These are phyloP conservation scores for Monosporascus sp. DNA, from an alignment of 2,329 filamentous ascomycete species.

Conservation along the genomic window DNA sequence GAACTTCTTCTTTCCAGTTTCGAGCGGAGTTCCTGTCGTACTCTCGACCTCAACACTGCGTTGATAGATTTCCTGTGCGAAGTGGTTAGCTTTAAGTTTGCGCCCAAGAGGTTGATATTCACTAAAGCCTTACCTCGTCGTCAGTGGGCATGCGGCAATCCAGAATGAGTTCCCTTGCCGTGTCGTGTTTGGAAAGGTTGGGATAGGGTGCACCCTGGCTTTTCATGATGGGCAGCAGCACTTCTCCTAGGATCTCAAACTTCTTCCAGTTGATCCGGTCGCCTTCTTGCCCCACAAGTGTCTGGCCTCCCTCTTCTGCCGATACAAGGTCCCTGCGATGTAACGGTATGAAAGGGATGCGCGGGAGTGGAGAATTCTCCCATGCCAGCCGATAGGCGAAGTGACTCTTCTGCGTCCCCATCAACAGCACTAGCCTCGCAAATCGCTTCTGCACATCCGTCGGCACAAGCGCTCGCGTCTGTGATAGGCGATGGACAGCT, in stretches of 20 bases:
- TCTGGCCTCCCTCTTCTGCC: constrained; percentile 87
- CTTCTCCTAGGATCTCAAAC: constrained; percentile 92
- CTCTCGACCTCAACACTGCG: constrained; percentile 56
- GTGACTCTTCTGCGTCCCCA: constrained; percentile 88
- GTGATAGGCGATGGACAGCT: constrained; percentile 73
- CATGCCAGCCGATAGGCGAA: constrained; percentile 95
- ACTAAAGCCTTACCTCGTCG: constrained; percentile 65
- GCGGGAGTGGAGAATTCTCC: constrained; percentile 86
- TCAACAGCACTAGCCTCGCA: constrained; percentile 80
- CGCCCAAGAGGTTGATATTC: neutral
- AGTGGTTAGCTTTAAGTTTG: constrained; percentile 10
- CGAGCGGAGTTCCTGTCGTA: constrained; percentile 35
- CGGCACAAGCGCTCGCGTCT: constrained; percentile 73
- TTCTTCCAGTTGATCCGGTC: constrained; percentile 95
- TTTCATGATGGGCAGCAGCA: constrained; percentile 83
- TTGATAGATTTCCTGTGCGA: constrained; percentile 55
- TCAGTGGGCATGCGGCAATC: constrained; percentile 78
- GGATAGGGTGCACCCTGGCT: constrained; percentile 83
- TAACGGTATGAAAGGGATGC: constrained; percentile 89
- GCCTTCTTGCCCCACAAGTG: constrained; percentile 69
- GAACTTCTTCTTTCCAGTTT: constrained; percentile 58
- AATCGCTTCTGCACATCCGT: constrained; percentile 73
- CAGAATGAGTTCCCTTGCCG: constrained; percentile 68
- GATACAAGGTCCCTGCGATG: constrained; percentile 86
- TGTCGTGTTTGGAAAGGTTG: constrained; percentile 63